These are phyloP conservation scores for Nyctanthes arbortristis DNA, from an alignment of 257 asterid species.

Conservation along the genomic window DNA sequence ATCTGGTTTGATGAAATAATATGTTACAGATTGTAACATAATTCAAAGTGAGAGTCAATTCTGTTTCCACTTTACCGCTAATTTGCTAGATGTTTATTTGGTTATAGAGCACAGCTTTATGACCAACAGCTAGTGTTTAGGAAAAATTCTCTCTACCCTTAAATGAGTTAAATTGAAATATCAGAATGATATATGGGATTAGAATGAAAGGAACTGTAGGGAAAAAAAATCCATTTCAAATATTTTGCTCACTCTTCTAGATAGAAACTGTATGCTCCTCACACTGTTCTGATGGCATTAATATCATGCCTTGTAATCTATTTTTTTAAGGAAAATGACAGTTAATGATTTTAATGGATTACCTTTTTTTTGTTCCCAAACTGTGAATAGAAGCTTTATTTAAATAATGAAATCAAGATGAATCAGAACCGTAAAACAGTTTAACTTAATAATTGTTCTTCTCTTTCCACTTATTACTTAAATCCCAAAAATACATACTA, in stretches of 20 bases:
- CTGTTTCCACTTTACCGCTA: too few species aligned
- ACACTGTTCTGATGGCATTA: not conserved
- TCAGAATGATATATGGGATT: not conserved
- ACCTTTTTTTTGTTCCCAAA: not conserved
- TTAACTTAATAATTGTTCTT: not conserved
- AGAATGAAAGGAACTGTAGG: not conserved
- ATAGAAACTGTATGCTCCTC: too few species aligned
- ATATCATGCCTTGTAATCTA: not conserved
- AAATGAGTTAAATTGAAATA: not conserved
- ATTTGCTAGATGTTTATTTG: too few species aligned
- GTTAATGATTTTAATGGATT: not conserved
- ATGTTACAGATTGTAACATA: too few species aligned
- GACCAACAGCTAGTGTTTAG: too few species aligned
- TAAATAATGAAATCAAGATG: not conserved
- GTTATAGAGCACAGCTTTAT: too few species aligned
- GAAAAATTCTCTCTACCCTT: not conserved
- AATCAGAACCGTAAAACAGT: not conserved
- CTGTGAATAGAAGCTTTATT: not conserved
- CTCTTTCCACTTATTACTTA: not conserved
- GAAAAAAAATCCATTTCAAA: not conserved
- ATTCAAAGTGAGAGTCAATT: too few species aligned
- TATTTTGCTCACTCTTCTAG: not conserved
- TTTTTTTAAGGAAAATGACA: not conserved
- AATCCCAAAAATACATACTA: not conserved
- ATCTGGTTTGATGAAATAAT: too few species aligned